Percentiles rank a stretch among this genome's conserved stretches.
phyloP scores from a whole-genome alignment of 495 filamentous ascomycete genomes.

The Penicillium soppii region DNA sequence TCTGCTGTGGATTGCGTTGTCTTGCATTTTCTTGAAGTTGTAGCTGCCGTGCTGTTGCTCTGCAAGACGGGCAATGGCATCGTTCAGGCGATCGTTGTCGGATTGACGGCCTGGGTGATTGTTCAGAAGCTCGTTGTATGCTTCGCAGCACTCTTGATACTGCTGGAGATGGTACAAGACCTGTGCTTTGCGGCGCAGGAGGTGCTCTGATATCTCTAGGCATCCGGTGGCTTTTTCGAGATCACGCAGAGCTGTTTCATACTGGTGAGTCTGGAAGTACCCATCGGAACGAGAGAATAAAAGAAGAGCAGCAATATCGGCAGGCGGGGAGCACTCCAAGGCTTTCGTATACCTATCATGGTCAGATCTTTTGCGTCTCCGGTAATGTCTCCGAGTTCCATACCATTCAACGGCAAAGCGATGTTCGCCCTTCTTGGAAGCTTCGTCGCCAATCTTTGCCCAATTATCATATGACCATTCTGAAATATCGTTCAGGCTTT shows the following conservation, averaged over 20 bases:
- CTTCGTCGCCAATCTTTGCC: slow-evolving; percentile 36
- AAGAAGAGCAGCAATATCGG: slow-evolving; percentile 17
- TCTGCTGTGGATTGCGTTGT: slow-evolving; percentile 24
- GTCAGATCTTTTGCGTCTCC: neutral
- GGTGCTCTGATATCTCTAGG: neutral
- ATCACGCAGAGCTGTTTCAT: slow-evolving; percentile 46
- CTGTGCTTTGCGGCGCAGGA: neutral
- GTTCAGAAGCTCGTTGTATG: slow-evolving; percentile 16
- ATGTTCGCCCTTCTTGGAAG: slow-evolving; percentile 19
- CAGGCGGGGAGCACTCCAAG: slow-evolving; percentile 15
- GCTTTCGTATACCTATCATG: slow-evolving; percentile 25
- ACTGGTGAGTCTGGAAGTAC: slow-evolving; percentile 39
- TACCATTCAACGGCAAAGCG: slow-evolving; percentile 25
- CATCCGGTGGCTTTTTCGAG: neutral
- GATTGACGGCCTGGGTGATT: slow-evolving; percentile 26
- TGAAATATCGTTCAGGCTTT: slow-evolving; percentile 1
- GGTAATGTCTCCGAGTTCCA: neutral
- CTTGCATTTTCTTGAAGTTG: slow-evolving; percentile 38
- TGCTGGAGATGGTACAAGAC: slow-evolving; percentile 19
- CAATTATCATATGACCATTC: slow-evolving; percentile 24
- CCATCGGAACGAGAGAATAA: slow-evolving; percentile 42
- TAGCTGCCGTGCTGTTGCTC: slow-evolving; percentile 33
- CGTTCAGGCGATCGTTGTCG: slow-evolving; percentile 1
- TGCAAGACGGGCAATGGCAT: slow-evolving; percentile 11
- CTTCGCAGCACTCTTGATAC: slow-evolving; percentile 33